Base-by-base conservation (phyloP, 1,284 basidiomycete species). In the Golubevia sp. region DNA sequence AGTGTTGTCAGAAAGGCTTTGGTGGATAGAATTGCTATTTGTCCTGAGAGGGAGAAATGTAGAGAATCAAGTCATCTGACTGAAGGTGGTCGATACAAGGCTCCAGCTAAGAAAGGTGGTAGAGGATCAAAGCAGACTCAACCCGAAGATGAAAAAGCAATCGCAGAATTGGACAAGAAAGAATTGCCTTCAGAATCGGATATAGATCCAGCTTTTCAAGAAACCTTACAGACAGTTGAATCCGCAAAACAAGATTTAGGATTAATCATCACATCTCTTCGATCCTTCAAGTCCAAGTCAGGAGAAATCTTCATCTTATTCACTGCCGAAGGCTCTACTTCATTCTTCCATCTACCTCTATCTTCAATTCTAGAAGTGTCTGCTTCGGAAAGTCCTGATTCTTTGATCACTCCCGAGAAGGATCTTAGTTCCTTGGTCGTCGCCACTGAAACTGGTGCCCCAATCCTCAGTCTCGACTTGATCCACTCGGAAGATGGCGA, bases 311-410 rank as follows among this genome's bases (percentile, higher is more conserved):
- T 63, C 65, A 54, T 79, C 11, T 57, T 79, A 30, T 48, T 77
- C 15, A 65, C 73, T 6, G 63, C 72, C 15, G 73, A 79, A 50
- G 77, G 77, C 2, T 74, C 77, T 1, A 69, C 68, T 8, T 71
- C 73, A 6, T 68, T 77, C 64, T 76, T 73, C 59, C 56, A 67
- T 8, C 51, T 77, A 0, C 68, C 73, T 1, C 54, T 72, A 38
- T 56, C 57, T 38, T 59, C 57, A 18, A 50, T 75, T 51, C 25
- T 66, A 21, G 54, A 51, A 34, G 11, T 24, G 57, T 69, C 23
- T n/a, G 55, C 44, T 2, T 54, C 5, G 44, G 56, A 1, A 60
- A 59, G 8, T 63, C 61, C 23, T 59, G 61, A 55, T 59, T 58
- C 13, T 20, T 0, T 6, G n/a, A 15, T 4, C 60, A 67, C 23